A percentile compares a stretch with the other conserved stretches of the same genome.
These are phyloP conservation scores for Diaporthe sp. DNA, from an alignment of 2,329 filamentous ascomycete species.

Conservation along the genomic window DNA sequence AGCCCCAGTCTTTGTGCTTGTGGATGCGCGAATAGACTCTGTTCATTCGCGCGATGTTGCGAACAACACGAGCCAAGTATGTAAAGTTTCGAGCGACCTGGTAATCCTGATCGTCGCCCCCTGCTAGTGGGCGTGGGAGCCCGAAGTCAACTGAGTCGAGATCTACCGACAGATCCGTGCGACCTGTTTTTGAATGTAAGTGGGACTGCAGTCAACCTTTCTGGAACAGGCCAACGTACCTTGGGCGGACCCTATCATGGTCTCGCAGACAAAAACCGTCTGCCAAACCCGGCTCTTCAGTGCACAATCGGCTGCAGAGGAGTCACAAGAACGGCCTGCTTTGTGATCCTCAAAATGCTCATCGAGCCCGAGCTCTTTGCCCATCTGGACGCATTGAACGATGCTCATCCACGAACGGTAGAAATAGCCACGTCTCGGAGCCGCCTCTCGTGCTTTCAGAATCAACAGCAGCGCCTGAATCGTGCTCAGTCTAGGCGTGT, in stretches of 20 bases:
- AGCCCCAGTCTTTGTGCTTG: slow-evolving; percentile 82
- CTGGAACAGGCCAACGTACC: slow-evolving; percentile 61
- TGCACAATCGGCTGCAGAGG: slow-evolving; percentile 78
- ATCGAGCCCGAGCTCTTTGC: slow-evolving; percentile 88
- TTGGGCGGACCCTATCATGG: slow-evolving; percentile 95
- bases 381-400: slow-evolving; percentile 92
- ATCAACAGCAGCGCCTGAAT: slow-evolving; percentile 90
- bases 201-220: not conserved
- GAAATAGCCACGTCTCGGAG: slow-evolving; percentile 93
- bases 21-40: slow-evolving; percentile 78
- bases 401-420: slow-evolving; percentile 98
- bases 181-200: slow-evolving; percentile 60
- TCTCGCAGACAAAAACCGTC: slow-evolving; percentile 83
- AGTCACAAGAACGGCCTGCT: slow-evolving; percentile 76
- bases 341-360: slow-evolving; percentile 86
- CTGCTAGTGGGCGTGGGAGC: slow-evolving; percentile 70
- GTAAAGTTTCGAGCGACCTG: slow-evolving; percentile 85
- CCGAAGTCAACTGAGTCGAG: slow-evolving; percentile 81
- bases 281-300: slow-evolving; percentile 93
- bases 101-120: slow-evolving; percentile 79
- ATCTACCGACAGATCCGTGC: slow-evolving; percentile 81
- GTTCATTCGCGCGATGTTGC: slow-evolving; percentile 82
- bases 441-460: slow-evolving; percentile 90
- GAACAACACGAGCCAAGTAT: slow-evolving; percentile 81
- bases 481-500: slow-evolving; percentile 88